Percentiles rank a stretch among this genome's conserved stretches.
Conservation (phyloP, 345 rosid species). For the Murraya koenigii region DNA sequence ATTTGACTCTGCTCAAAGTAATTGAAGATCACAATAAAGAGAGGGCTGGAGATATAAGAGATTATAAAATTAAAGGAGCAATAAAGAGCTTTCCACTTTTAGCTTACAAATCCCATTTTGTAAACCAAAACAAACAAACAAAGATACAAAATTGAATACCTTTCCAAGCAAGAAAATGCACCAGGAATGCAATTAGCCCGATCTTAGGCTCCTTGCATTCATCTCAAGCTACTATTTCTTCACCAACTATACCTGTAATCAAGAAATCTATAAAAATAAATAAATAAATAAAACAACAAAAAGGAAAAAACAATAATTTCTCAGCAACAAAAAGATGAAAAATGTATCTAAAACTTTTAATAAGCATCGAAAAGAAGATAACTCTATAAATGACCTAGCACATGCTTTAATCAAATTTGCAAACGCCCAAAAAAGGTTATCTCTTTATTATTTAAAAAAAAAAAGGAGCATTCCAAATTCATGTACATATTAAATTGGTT, state of each 20-base stretch:
- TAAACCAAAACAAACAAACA: not conserved
- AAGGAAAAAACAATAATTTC: not conserved
- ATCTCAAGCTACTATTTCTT: not conserved
- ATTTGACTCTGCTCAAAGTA: not conserved
- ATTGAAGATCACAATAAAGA: not conserved
- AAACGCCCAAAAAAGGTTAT: not conserved
- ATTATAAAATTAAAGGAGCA: not conserved
- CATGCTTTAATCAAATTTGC: not conserved
- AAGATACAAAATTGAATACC: not conserved
- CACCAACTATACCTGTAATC: conserved; percentile 5
- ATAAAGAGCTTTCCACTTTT: not conserved
- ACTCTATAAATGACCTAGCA: not conserved
- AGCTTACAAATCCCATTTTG: not conserved
- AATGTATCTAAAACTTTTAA: not conserved
- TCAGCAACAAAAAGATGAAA: not conserved
- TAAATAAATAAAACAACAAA: not conserved
- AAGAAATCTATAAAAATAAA: not conserved
- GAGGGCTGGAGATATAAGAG: not conserved
- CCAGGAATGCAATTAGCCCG: conserved; percentile 7
- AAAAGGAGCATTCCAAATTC: not conserved
- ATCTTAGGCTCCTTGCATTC: conserved; percentile 11
- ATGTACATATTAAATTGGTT: not conserved
- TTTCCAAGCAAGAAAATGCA: not conserved
- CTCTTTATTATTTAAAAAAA: too few relatives aligned
- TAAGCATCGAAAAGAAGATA: not conserved